Percentiles rank a stretch among this genome's conserved stretches.
Conservation (phyloP, 768 basidiomycete genomes). For the Suillus plorans region DNA sequence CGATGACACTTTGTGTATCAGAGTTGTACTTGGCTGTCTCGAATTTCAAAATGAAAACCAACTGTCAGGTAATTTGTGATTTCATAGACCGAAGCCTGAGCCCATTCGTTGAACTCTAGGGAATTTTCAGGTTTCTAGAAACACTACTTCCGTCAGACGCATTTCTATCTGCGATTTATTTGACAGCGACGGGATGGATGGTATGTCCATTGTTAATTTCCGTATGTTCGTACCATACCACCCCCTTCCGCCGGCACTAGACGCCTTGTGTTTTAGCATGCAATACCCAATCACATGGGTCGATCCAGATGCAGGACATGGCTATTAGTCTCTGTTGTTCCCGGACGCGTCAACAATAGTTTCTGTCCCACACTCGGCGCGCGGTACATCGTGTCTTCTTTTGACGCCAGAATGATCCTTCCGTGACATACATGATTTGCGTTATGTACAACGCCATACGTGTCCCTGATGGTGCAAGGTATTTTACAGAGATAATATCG, state of each 20-base stretch:
- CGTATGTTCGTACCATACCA: neutral
- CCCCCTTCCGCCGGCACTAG: neutral
- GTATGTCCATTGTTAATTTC: neutral
- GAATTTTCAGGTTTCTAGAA: neutral
- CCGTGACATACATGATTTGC: conserved; percentile 1
- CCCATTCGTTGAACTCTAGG: neutral
- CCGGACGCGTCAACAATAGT: neutral
- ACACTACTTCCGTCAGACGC: neutral
- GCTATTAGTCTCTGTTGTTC: neutral
- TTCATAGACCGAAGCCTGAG: neutral
- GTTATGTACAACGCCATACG: neutral
- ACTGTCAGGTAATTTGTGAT: neutral
- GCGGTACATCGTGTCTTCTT: neutral
- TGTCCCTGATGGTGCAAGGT: neutral
- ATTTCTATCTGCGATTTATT: neutral
- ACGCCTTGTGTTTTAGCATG: neutral
- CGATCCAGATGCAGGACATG: neutral
- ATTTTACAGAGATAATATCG: neutral
- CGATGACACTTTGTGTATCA: neutral
- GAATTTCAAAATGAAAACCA: neutral
- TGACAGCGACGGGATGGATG: neutral
- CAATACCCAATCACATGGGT: neutral
- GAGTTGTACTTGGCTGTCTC: neutral
- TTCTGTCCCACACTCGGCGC: neutral
- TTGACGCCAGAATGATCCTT: neutral